Conservation (phyloP, 1,139 yeast genomes). For the Arxiozyma slooffiae region DNA sequence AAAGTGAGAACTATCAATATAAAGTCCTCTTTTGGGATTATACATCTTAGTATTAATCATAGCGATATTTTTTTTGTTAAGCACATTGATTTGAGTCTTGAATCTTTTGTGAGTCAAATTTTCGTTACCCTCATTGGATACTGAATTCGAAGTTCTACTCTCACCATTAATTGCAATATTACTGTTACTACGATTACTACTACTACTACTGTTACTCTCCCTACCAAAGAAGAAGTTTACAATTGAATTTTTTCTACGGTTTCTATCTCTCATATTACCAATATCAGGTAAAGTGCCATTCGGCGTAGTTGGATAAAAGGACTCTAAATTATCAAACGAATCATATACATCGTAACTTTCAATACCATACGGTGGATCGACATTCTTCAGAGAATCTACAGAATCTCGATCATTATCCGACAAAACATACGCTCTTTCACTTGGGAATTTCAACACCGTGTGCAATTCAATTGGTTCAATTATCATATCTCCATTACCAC, state of each 20-base stretch:
- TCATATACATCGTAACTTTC: conserved; percentile 13
- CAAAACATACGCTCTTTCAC: conserved; percentile 3
- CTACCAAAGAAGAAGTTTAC: conserved; percentile 4
- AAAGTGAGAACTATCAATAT: conserved; percentile 59
- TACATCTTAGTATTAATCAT: conserved; percentile 12
- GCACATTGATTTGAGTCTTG: background rate
- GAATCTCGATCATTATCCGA: background rate
- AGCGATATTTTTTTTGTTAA: conserved; percentile 1
- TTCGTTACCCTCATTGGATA: background rate
- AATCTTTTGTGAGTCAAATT: background rate
- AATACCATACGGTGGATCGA: conserved; percentile 24
- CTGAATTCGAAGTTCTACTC: background rate
- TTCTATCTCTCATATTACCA: background rate
- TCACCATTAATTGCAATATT: background rate
- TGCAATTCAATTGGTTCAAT: conserved; percentile 27
- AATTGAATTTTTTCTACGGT: conserved; percentile 1
- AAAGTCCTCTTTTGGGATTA: conserved; percentile 33
- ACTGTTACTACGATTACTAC: background rate
- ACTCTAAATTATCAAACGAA: background rate
- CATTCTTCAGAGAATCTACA: conserved; percentile 7
- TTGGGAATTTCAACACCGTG: conserved; percentile 21
- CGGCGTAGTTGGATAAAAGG: background rate
- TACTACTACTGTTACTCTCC: background rate
- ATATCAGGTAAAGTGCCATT: background rate
- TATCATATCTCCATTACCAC: conserved; percentile 13